Base-by-base conservation (phyloP, 371 early-diverging fungal genomes). In the Fennellomyces sp. region DNA sequence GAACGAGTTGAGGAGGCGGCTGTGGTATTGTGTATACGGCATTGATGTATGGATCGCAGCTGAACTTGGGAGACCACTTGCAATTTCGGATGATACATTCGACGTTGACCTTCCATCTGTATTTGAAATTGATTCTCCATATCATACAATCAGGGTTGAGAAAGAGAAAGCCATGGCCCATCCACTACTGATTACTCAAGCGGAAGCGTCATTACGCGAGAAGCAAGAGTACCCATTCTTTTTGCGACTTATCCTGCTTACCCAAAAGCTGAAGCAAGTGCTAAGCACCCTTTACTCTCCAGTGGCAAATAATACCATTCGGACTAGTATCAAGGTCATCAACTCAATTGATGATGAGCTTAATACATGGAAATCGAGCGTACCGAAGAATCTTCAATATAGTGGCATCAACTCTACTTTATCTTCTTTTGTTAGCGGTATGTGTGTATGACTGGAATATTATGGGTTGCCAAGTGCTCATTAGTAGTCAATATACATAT, bases 1-100 rank as follows among this genome's bases (percentile, higher is more conserved):
- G 56, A 70, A 65, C 12, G 81, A 80, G 35, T 58, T 75, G 28
- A 60, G 81, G 41, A 63, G 72, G 19, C 66, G 81, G 8, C 62
- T 80, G 2, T 80, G 78, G 76, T 77, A 66, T 55, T 57, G 61
- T 17, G 54, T 60, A 3, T 77, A 80, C 39, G 19, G 68, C 5
- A 66, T 75, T 58, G 81, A 80, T 53, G 55, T 69, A 29, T 75
- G 73, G 74, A 68, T 71, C 58, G n/a, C 69, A 19, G 73, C 77
- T 4, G 72, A 75, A 41, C 36, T 75, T 19, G 75, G 74, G 12
- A 60, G 73, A 2, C 72, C 73, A 0, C 15, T 70, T 7, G 68
- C 72, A 10, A 72, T 75, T 15, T 28, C 68, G 1, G 76, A 80
- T 25, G 62, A 68, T 17, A 76, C 75, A 12, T 75, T 75, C 53